Evolutionary conservation across 1,139 yeast species (phyloP), one percentile per base, ranked within the genome.

Genomic region (Hemisphaericaspora xylanilytica): DNA sequence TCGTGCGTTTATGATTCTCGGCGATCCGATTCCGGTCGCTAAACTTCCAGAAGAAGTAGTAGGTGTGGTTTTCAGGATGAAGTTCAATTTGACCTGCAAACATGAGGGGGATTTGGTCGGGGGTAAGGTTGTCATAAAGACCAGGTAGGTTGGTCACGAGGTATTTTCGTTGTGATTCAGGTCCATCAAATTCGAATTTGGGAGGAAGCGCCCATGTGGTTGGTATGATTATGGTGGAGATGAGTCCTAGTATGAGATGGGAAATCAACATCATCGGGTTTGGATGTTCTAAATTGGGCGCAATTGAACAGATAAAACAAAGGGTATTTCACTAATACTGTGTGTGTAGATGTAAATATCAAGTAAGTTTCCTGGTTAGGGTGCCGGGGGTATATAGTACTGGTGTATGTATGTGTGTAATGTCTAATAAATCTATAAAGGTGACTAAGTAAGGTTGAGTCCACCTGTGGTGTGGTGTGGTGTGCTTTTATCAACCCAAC

Each of bases 21-120:
- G 61, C 59, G 7, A 55, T 40, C 32, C 65, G 64, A 31, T 69
- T 59, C 3, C 55, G 47, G 51, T 70, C 75, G 13, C 44, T 48
- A 36, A 77, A 83, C 53, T 75, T 78, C 97, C 97, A 89, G 59
- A 89, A 92, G 59, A 85, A 92, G 56, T 87, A 75, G 48, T 79
- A 73, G 27, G 85, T 80, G 33, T 76, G 67, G 42, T 75, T 70
- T 32, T 71, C 76, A 2, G 77, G 70, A 41, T 73, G 70, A 14
- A 81, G 58, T 41, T 73, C 74, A 15, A 86, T 59, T 51, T 85
- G 92, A 0, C 95, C 94, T 1, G 92, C 79, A 57, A 75, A 73
- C 89, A 84, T 83, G 32, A 65, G 52, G 3, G 83, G 81, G 5
- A 64, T 50, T 15, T 68, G 65, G 3, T 57, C 56, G 13, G 47